Conservation (phyloP, 495 filamentous ascomycete genomes). For the Daldinia loculata region DNA sequence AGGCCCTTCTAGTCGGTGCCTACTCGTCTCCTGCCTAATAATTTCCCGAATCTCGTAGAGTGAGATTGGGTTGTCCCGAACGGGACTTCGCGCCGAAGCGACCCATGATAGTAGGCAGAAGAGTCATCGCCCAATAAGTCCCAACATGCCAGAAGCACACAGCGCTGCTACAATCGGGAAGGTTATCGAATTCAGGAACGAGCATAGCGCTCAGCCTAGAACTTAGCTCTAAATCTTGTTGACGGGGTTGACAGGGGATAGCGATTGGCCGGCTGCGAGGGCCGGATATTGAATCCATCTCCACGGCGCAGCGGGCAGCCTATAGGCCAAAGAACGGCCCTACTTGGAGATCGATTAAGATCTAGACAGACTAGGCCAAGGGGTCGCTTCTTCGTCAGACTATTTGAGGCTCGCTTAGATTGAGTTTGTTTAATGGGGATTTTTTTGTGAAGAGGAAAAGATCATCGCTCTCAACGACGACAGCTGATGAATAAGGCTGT, state of each 20-base stretch:
- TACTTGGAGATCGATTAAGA: conserved; percentile 5
- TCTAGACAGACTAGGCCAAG: conserved; percentile 26
- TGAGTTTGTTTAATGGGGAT: conserved; percentile 39
- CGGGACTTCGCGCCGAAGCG: conserved; percentile 24
- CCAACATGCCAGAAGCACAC: conserved; percentile 6
- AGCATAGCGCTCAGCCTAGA: conserved; percentile 33
- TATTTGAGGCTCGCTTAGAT: conserved; percentile 30
- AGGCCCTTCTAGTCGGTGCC: not conserved
- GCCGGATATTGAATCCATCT: conserved; percentile 5
- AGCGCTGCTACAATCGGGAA: conserved; percentile 19
- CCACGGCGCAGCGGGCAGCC: conserved; percentile 10
- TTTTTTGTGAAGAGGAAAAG: conserved; percentile 31
- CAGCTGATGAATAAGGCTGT: conserved; percentile 25
- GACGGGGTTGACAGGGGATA: conserved; percentile 1
- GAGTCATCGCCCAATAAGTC: conserved; percentile 1
- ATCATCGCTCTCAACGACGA: conserved; percentile 33
- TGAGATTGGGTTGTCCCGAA: conserved; percentile 24
- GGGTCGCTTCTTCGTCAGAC: conserved; percentile 14
- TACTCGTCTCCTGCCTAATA: conserved; percentile 7
- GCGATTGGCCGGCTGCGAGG: conserved; percentile 17
- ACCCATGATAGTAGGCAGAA: conserved; percentile 3
- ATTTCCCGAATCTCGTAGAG: conserved; percentile 20
- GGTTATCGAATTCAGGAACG: conserved; percentile 30
- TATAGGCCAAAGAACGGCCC: conserved; percentile 14
- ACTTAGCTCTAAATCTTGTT: conserved; percentile 4